A percentile compares a stretch with the other conserved stretches of the same genome.
Conservation (phyloP, 2,329 filamentous ascomycete genomes). For the Rutstroemia sydowiana region DNA sequence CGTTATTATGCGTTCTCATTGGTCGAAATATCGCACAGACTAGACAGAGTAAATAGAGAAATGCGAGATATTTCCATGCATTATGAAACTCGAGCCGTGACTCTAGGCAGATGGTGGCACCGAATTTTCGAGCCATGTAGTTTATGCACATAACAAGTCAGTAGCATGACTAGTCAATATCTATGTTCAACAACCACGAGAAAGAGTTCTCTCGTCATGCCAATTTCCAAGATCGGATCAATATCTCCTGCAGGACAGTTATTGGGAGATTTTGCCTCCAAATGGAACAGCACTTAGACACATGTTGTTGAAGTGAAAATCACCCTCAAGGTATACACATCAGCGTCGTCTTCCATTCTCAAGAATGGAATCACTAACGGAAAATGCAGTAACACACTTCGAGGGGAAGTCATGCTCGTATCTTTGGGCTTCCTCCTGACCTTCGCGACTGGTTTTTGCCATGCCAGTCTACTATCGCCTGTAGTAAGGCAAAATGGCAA, state of each 20-base stretch:
- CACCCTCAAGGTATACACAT: background rate
- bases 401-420: constrained; percentile 1
- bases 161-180: background rate
- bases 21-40: too few relatives aligned
- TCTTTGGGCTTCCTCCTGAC: background rate
- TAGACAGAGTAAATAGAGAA: too few relatives aligned
- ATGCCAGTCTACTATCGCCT: background rate
- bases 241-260: background rate
- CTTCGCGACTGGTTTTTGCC: constrained; percentile 2
- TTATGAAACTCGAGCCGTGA: too few relatives aligned
- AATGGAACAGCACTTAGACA: background rate
- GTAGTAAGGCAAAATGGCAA: background rate
- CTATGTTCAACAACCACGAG: background rate
- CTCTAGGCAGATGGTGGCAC: too few relatives aligned
- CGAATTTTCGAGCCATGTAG: too few relatives aligned
- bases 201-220: background rate
- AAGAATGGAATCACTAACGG: background rate
- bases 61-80: too few relatives aligned
- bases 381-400: background rate
- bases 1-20: too few relatives aligned
- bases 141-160: too few relatives aligned
- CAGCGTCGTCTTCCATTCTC: background rate
- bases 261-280: background rate
- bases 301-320: background rate
- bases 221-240: too few relatives aligned